A percentile compares a stretch with the other conserved stretches of the same genome.
These are phyloP conservation scores for Triticum urartu DNA, from an alignment of 176 grass and related monocot genomes.

Conservation along the genomic window DNA sequence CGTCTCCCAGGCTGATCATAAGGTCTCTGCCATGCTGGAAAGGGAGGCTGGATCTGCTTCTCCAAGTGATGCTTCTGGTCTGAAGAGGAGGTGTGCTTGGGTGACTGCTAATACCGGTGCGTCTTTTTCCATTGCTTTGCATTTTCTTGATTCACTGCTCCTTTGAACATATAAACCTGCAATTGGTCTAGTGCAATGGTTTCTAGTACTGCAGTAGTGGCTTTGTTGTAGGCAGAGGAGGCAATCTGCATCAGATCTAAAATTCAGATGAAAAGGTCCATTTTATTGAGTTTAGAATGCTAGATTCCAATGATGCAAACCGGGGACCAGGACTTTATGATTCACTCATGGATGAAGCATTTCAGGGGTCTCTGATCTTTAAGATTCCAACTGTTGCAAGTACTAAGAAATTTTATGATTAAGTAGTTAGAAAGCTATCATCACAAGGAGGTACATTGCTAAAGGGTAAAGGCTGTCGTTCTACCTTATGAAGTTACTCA, in stretches of 20 bases:
- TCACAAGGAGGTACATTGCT: neutral
- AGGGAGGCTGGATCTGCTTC: constrained; percentile 40
- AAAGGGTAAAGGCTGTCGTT: neutral
- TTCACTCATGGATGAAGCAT: neutral
- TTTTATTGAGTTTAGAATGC: neutral
- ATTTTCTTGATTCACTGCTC: constrained; percentile 8
- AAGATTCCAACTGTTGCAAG: neutral
- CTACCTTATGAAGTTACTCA: neutral
- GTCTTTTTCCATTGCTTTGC: neutral
- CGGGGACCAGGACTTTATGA: neutral
- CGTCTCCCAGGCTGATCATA: constrained; percentile 38
- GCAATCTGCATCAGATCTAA: neutral
- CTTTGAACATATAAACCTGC: neutral
- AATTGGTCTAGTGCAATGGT: neutral
- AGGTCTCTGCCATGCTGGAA: constrained; percentile 47
- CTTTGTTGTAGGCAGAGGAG: neutral
- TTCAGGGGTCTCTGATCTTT: neutral
- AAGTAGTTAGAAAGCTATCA: neutral
- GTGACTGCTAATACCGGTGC: constrained; percentile 83
- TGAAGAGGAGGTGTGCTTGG: constrained; percentile 84
- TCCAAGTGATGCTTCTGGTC: constrained; percentile 30
- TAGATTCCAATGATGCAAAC: constrained; percentile 5
- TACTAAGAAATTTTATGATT: neutral
- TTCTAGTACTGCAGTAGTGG: neutral
- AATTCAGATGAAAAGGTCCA: neutral